Evolutionary conservation across 2,329 filamentous ascomycete genomes (phyloP), one percentile per base, ranked within the genome.

Genomic region (Pseudogymnoascus destructans): DNA sequence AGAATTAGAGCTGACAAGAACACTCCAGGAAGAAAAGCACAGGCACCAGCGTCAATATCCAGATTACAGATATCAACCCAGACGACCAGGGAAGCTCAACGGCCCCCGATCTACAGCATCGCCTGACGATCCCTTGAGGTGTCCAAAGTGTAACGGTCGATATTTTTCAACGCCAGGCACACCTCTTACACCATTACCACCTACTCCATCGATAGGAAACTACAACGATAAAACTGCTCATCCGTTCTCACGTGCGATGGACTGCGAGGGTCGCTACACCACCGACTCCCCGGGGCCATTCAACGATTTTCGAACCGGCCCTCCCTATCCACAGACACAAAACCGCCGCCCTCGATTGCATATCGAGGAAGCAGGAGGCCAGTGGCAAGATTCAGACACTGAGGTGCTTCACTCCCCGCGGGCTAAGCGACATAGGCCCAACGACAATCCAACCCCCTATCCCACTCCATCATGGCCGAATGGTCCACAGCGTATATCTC

Each of bases 1-100:
- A 17, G n/a, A 52, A 52, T 19, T 52, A 30, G 23, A 52, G 9
- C 25, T 52, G 25, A 52, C 46, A 19, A 11, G n/a, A 17, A 52
- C 46, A 17, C 46, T 52, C 40, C 64, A 86, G 82, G 81, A 95
- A 73, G 93, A 97, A 71, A 97, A 97, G 75, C 77, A 83, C 61
- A 85, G 87, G 15, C 93, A 98, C 71, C 85, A 89, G 67, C 84
- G 85, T 63, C 87, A 91, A 72, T 95, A 96, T 70, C 93, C 93
- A 2, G 86, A 89, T 64, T 98, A 98, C 73, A 84, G 90, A 62
- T 98, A 97, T 69, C 89, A 95, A 70, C 93, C 93, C 33, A 65
- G 68, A 59, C 64, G 69, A 60, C 62, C 68, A 52, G 67, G 68
- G 7, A 69, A 66, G 59, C 13, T 62, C 40, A 65, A 60, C 58